Conservation (phyloP, 768 basidiomycete species). For the Leccinum pellstonianum region DNA sequence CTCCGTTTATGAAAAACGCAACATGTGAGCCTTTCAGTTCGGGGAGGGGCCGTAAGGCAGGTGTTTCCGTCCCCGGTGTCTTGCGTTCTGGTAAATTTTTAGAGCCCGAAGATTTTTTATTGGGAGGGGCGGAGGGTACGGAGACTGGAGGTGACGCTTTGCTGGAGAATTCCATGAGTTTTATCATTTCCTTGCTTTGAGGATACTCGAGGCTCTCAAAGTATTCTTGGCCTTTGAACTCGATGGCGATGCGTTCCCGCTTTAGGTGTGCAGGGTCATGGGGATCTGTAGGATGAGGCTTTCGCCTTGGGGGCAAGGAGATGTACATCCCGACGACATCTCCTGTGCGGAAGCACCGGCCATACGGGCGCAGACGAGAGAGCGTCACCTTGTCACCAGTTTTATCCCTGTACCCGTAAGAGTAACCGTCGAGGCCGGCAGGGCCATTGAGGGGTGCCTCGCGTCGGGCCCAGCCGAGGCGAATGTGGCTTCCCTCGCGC, state of each 20-base stretch:
- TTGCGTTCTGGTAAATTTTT: slow-evolving; percentile 67
- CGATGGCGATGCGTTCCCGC: slow-evolving; percentile 90
- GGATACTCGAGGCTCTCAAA: slow-evolving; percentile 93
- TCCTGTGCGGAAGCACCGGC: slow-evolving; percentile 68
- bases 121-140: slow-evolving; percentile 50
- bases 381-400: slow-evolving; percentile 89
- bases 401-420: slow-evolving; percentile 89
- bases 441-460: slow-evolving; percentile 95
- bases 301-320: slow-evolving; percentile 68
- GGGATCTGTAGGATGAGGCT: slow-evolving; percentile 58
- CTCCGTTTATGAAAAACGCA: slow-evolving; percentile 91
- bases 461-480: slow-evolving; percentile 88
- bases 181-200: slow-evolving; percentile 87
- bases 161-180: slow-evolving; percentile 75
- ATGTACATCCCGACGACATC: slow-evolving; percentile 95
- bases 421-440: slow-evolving; percentile 90
- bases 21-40: slow-evolving; percentile 69
- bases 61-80: slow-evolving; percentile 33
- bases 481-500: slow-evolving; percentile 75
- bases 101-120: slow-evolving; percentile 65
- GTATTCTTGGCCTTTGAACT: slow-evolving; percentile 95
- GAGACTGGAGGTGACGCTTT: slow-evolving; percentile 57
- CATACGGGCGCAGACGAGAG: slow-evolving; percentile 79
- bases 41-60: slow-evolving; percentile 62
- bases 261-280: slow-evolving; percentile 80